Base-by-base conservation (phyloP, 2,329 filamentous ascomycete species). In the Thielaviopsis punctulata region DNA sequence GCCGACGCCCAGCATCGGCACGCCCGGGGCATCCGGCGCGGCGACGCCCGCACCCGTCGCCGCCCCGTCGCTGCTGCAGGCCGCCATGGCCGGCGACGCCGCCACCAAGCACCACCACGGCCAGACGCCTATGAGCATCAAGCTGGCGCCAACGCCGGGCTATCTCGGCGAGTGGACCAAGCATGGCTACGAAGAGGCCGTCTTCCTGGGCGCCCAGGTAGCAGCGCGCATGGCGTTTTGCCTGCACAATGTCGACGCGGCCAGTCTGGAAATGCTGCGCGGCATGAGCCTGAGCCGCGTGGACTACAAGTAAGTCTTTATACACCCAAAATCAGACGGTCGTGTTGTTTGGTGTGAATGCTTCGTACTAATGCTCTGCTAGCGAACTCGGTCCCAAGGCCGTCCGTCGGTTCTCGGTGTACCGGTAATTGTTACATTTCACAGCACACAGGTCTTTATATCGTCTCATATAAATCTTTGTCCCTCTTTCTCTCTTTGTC, bases 111-210 rank as follows among this genome's bases (percentile, higher is more conserved):
- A 78, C 62, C 77, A 74, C 62, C 76, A 79, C 63, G 73, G 73
- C 59, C 76, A 80, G 69, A 92, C 87, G 7, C 89, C 89, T 0
- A 94, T 84, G 22, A 82, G 77, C 49, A 89, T 95, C 69, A 90
- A 86, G 71, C 72, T 79, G 24, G 79, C 86, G 24, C 77, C 79
- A 58, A 72, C 86, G 58, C 88, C 89, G 0, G 84, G 86, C 51
- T 95, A 95, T 65, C 83, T 95, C 59, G 78, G 83, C 10, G 89
- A 95, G 65, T 95, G 88, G 87, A 87, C 87, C 62, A 89, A 84
- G 67, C 77, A 80, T 57, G 72, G 77, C 52, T 75, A 77, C 61
- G 89, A 95, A 61, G 89, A 95, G 66, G 79, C 84, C 48, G 79
- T 81, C 62, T 95, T 95, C 67, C 70, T 95, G 6, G 89, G 89